phyloP scores from a whole-genome alignment of 2,329 filamentous ascomycete species.

The Byssoonygena ceratinophila region DNA sequence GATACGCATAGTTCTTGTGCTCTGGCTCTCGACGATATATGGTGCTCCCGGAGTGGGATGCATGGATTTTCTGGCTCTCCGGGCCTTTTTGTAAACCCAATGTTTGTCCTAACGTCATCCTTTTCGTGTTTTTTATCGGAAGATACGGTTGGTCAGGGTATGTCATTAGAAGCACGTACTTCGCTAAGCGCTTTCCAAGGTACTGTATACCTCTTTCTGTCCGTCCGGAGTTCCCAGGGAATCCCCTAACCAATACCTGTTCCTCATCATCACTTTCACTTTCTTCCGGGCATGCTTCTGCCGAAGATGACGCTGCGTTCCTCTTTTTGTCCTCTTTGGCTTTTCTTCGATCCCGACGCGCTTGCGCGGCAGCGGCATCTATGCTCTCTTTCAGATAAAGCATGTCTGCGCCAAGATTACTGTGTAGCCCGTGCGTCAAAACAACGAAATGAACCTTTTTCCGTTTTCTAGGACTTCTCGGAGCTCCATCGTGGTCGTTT shows the following conservation, averaged over 20 bases:
- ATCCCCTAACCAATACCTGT: constrained; percentile 77
- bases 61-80: constrained; percentile 36
- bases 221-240: constrained; percentile 75
- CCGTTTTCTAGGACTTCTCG: constrained; percentile 45
- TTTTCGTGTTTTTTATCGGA: constrained; percentile 49
- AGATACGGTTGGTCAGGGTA: constrained; percentile 88
- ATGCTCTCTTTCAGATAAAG: constrained; percentile 95
- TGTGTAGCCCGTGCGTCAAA: constrained; percentile 87
- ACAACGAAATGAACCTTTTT: constrained; percentile 85
- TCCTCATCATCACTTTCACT: constrained; percentile 41
- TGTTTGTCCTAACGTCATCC: background rate
- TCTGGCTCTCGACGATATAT: constrained; percentile 42
- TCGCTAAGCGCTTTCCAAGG: constrained; percentile 83
- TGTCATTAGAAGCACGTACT: constrained; percentile 78
- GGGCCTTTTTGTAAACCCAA: constrained; percentile 28
- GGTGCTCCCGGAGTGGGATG: constrained; percentile 42
- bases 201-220: constrained; percentile 97
- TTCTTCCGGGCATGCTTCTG: background rate
- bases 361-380: constrained; percentile 66
- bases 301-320: background rate
- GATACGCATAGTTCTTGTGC: constrained; percentile 50
- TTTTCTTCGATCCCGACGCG: constrained; percentile 58
- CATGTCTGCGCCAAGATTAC: constrained; percentile 94
- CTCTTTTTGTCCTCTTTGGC: constrained; percentile 34
- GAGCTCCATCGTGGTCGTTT: too few species aligned